Base-by-base conservation (phyloP, 1,284 basidiomycete genomes). In the Ceratobasidium theobromae region DNA sequence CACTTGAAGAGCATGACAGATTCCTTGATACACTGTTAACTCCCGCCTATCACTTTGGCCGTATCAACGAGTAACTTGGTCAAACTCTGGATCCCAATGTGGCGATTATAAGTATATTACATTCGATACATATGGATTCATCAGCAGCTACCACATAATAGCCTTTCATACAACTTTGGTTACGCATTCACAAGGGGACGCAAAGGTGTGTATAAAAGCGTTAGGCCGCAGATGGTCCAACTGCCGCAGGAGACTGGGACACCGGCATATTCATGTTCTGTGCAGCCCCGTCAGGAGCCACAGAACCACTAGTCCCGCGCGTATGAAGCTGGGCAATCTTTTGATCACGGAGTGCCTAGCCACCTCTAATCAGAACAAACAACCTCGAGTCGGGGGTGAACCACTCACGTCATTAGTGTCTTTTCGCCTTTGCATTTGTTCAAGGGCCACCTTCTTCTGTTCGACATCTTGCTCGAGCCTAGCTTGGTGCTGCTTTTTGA, bases 1-100 rank as follows among this genome's bases (percentile, higher is more conserved):
- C 69, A 16, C 40, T 66, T 25, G 69, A 69, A 41, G 45, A 27
- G 23, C 64, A 68, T 40, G 69, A 70, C 43, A 45, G 65, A 30
- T 33, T 28, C 14, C 28, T 70, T 27, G 48, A 70, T 30, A n/a
- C 49, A 28, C 32, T 64, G n/a, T n/a, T 64, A 21, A 64, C 60
- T 1, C 60, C 49, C 14, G 53, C 60, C 3, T 6, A 38, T 5
- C 35, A 35, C 18, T 45, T 21, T 27, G 35, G 32, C 2, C 16
- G 18, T 6, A 3, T 32, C 27, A 6, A 30, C 3, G 21, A 25
- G 45, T 32, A 33, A 58, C 27, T 9, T 18, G 23, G 21, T 23
- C 18, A 32, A 23, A 23, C 9, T 18, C 9, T 23, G 28, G n/a
- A n/a, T n/a, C n/a, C n/a, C n/a, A n/a, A n/a, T n/a, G n/a, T n/a